Conservation (phyloP, 2,329 filamentous ascomycete species). For the Aspergillus fischeri region DNA sequence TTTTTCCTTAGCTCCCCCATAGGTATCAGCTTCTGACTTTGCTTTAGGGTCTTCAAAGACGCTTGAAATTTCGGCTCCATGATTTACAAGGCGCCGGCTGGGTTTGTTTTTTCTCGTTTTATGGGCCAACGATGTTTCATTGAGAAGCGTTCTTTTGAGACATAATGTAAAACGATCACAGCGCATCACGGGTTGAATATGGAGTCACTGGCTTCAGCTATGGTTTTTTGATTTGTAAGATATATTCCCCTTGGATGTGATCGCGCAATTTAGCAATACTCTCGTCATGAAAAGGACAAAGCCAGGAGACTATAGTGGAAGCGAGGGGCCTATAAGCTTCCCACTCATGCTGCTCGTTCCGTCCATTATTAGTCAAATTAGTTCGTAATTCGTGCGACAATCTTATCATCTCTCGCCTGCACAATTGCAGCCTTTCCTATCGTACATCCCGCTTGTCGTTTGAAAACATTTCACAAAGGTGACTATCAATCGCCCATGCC, state of each 20-base stretch:
- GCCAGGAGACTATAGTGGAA: background rate
- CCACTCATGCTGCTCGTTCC: background rate
- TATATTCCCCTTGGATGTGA: slow-evolving; percentile 4
- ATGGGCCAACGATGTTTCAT: background rate
- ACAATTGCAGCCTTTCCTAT: background rate
- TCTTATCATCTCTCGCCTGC: background rate
- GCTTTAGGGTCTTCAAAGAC: slow-evolving; percentile 35
- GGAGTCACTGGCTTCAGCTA: slow-evolving; percentile 5
- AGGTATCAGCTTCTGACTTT: slow-evolving; percentile 10
- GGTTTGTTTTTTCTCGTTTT: background rate
- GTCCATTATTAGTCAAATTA: background rate
- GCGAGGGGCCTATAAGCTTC: background rate
- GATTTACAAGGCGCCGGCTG: background rate
- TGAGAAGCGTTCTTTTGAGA: background rate
- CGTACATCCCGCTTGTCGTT: background rate
- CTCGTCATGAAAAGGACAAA: background rate
- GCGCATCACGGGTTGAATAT: slow-evolving; percentile 12
- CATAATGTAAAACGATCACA: background rate
- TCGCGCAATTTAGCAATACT: background rate
- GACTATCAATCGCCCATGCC: background rate
- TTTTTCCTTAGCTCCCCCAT: background rate
- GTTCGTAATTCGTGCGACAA: background rate
- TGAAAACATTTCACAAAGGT: background rate
- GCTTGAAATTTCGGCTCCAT: slow-evolving; percentile 8
- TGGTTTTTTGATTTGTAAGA: slow-evolving; percentile 9